Base-by-base conservation (phyloP, 306 rosid genomes). In the Rosa multiflora region DNA sequence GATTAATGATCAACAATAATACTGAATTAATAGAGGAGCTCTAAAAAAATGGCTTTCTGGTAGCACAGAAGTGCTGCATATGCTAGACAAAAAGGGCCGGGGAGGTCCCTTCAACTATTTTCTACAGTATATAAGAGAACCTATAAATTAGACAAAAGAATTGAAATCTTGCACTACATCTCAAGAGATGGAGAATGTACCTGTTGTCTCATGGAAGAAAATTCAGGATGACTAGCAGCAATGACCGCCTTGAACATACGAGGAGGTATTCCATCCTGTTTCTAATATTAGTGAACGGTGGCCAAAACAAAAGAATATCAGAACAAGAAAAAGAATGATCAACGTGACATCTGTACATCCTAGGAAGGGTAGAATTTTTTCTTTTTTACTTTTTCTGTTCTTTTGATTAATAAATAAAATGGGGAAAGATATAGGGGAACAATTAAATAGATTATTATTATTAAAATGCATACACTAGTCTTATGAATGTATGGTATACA, bases 211-310 rank as follows among this genome's bases (percentile, higher is more conserved):
- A 87, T 86, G 72, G 99, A 83, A 52, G 99, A 93, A 88, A 95
- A 95, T 83, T 95, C 99, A 48, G 99, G 97, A 87, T 95, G 99
- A 80, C 94, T 90, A 55, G 98, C 93, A 76, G 99, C 97, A 81
- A 95, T 93, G 78, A 95, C 87, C 26, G 97, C 77, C 86, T 95
- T 95, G 87, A 96, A 93, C 99, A 96, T 96, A 1, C 88, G 91
- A 47, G 97, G 97, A 43, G 88, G 92, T 86, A 93, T 90, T 61
- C 98, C 97, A 87, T 88, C 88, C 82, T 90, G 98, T 78, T 85
- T 90, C 97, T 93, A 79, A 74, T 75, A 74, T 77, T 73, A 62
- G 76, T 48, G 78, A 42, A 59, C 17, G 76, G 67, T 32, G 67
- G 59, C 70, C 71, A 64, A 67, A 72, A 53, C 23, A 76, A 67